phyloP scores from a whole-genome alignment of 1,139 yeast species.

The Taphrina pruni region DNA sequence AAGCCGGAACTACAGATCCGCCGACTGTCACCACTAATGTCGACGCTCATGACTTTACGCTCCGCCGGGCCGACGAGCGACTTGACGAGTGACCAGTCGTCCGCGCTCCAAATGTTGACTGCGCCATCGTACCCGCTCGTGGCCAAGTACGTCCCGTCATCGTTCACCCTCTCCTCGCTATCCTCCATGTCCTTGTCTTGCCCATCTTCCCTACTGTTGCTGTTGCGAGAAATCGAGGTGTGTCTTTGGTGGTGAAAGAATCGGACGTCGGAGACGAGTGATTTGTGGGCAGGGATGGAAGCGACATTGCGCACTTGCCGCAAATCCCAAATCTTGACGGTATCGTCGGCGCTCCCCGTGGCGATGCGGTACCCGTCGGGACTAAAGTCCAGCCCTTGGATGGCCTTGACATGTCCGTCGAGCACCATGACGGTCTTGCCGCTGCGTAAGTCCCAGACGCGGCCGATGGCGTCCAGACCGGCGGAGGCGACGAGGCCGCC shows the following conservation, averaged over 20 bases:
- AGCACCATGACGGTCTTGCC: slow-evolving; percentile 70
- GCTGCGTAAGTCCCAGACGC: slow-evolving; percentile 85
- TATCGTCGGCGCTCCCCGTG: slow-evolving; percentile 84
- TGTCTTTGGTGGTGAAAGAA: slow-evolving; percentile 51
- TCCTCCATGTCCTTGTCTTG: slow-evolving; percentile 44
- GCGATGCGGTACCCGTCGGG: slow-evolving; percentile 77
- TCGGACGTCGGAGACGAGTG: slow-evolving; percentile 69
- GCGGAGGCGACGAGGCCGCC: slow-evolving; percentile 79
- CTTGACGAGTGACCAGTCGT: slow-evolving; percentile 69
- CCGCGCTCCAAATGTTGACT: slow-evolving; percentile 63
- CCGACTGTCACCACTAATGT: slow-evolving; percentile 56
- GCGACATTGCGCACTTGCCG: slow-evolving; percentile 59
- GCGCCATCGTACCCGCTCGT: slow-evolving; percentile 72
- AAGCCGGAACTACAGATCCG: slow-evolving; percentile 73
- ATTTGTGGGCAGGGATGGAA: slow-evolving; percentile 78
- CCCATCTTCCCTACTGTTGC: slow-evolving; percentile 44
- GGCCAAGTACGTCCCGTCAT: slow-evolving; percentile 60
- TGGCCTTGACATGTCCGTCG: slow-evolving; percentile 72
- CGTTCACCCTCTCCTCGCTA: slow-evolving; percentile 39
- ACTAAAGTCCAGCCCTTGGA: slow-evolving; percentile 76
- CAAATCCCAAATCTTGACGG: slow-evolving; percentile 85
- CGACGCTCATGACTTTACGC: slow-evolving; percentile 78
- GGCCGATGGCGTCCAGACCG: slow-evolving; percentile 75
- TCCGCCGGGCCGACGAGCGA: slow-evolving; percentile 63
- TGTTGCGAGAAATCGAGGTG: too few species aligned